Base-by-base conservation (phyloP, 805 yeast species). In the Myxozyma kluyveri region DNA sequence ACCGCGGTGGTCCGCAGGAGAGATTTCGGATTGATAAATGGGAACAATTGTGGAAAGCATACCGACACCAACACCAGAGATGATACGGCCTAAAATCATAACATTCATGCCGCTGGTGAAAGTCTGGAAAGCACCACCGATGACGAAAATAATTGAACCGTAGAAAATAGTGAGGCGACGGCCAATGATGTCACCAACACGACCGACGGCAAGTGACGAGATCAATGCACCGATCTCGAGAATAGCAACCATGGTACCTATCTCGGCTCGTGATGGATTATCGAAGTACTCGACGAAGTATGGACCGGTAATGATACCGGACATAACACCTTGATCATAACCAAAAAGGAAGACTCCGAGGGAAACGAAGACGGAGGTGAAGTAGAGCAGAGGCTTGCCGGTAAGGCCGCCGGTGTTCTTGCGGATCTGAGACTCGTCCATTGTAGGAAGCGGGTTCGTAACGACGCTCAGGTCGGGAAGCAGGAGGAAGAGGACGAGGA, bases 41-140 rank as follows among this genome's bases (percentile, higher is more conserved):
- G 96, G 96, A 9, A 88, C 90, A 56, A 88, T 84, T 4, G 95
- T 83, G 24, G 90, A 82, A 42, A 88, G 72, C 48, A 88, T 71
- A 2, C 96, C 96, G 24, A 88, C 90, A 1, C 96, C 96, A n/a
- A 88, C 60, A 17, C 96, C 96, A 36, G 87, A 77, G 42, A 88
- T 76, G 27, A 86, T 79, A 61, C 96, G 73, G 2, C 96, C 96
- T 10, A 81, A 62, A n/a, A 84, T 80, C 72, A 88, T 75, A 38
- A 78, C 63, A 59, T 68, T 63, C 66, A 87, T 75, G 56, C 74
- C 75, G 4, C 68, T 63, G 2, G 93, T 76, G 55, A 77, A 72
- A 1, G 89, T 76, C 69, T 88, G 96, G 41, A 88, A 66, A 1
- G 74, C 65, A 1, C 96, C 96, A 10, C 96, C 96, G 26, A 86